A percentile compares a stretch with the other conserved stretches of the same genome.
phyloP scores from a whole-genome alignment of 2,329 filamentous ascomycete species.

The Escovopsis sp. region DNA sequence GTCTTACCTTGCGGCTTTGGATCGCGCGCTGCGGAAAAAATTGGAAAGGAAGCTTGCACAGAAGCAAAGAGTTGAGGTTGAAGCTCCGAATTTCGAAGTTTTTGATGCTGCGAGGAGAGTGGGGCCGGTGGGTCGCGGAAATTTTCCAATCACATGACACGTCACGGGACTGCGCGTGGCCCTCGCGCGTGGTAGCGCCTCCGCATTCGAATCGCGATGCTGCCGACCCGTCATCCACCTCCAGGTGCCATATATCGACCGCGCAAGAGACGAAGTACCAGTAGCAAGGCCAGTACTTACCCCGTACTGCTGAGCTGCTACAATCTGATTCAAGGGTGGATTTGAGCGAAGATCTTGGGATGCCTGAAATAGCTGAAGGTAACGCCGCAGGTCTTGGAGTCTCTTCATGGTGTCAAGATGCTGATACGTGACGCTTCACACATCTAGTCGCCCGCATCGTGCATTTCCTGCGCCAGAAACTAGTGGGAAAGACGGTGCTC shows the following conservation, averaged over 20 bases:
- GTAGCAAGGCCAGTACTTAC: too few relatives aligned
- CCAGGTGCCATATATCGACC: too few relatives aligned
- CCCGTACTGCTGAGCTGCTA: too few relatives aligned
- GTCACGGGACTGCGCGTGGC: conserved; percentile 18
- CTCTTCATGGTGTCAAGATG: background rate
- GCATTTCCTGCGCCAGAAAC: conserved; percentile 65
- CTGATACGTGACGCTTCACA: background rate
- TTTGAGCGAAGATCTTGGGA: too few relatives aligned
- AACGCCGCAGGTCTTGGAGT: background rate
- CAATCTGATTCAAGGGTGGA: too few relatives aligned
- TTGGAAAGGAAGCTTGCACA: conserved; percentile 1
- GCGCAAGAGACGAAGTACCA: too few relatives aligned
- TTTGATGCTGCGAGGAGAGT: conserved; percentile 9
- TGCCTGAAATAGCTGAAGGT: conserved; percentile 52
- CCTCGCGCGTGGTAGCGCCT: conserved; percentile 8
- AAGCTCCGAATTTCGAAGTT: conserved; percentile 3
- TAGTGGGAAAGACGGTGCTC: conserved; percentile 69
- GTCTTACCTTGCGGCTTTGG: conserved; percentile 1
- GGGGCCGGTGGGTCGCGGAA: conserved; percentile 8
- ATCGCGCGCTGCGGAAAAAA: background rate
- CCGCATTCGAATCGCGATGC: too few relatives aligned
- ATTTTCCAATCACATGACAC: conserved; percentile 9
- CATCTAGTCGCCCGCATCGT: conserved; percentile 64
- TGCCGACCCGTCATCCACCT: too few relatives aligned
- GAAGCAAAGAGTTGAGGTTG: conserved; percentile 1